Evolutionary conservation across 2,329 filamentous ascomycete species (phyloP).

Genomic region (Calonectria crousiana): DNA sequence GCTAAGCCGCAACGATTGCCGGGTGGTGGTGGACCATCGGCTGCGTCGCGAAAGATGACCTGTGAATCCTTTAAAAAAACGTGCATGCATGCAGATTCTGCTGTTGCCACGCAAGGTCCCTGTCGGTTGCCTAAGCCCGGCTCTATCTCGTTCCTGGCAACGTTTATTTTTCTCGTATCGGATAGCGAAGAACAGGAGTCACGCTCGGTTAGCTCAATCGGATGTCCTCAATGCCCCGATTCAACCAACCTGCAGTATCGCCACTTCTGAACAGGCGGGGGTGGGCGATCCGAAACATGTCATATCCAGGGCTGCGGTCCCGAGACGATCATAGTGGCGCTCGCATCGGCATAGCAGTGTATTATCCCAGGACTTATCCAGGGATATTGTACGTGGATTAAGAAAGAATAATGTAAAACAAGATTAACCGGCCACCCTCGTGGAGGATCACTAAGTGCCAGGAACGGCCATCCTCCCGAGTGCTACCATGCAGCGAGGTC

Average conservation of each 20-base stretch:
- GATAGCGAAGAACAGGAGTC: not conserved
- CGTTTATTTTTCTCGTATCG: not conserved
- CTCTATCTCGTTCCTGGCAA: not conserved
- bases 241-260: not conserved
- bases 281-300: not conserved
- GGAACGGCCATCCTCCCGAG: not conserved
- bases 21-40: not conserved
- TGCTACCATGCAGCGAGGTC: not conserved
- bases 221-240: not conserved
- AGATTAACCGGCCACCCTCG: not conserved
- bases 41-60: not conserved
- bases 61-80: not conserved
- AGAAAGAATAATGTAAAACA: not conserved
- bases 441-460: not conserved
- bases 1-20: not conserved
- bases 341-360: not conserved
- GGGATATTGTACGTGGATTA: not conserved
- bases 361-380: not conserved
- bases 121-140: not conserved
- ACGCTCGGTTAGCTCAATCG: not conserved
- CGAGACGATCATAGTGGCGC: not conserved
- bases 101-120: not conserved
- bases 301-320: not conserved
- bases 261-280: not conserved
- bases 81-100: not conserved